Conservation (phyloP, 805 yeast genomes). For the Metschnikowia santaceciliae region DNA sequence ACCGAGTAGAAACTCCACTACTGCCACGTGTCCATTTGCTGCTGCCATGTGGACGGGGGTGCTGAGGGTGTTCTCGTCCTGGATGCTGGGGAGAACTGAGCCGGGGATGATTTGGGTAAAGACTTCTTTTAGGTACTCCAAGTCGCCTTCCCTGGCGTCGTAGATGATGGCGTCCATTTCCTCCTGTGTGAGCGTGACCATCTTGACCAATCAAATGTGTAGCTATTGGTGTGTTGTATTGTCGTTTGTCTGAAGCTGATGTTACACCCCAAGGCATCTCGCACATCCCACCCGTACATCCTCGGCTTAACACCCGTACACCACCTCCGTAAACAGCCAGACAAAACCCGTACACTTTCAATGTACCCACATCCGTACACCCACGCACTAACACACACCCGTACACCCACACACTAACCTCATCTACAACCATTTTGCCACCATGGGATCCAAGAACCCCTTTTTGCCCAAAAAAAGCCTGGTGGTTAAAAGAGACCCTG, state of each 20-base stretch:
- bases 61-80: slow-evolving; percentile 60
- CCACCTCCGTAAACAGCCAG: too few relatives aligned
- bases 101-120: slow-evolving; percentile 55
- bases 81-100: slow-evolving; percentile 38
- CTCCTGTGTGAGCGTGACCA: slow-evolving; percentile 49
- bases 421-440: neutral
- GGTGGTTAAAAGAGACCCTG: slow-evolving; percentile 29
- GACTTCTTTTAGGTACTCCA: slow-evolving; percentile 66
- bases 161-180: slow-evolving; percentile 78
- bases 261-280: neutral
- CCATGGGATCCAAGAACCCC: slow-evolving; percentile 23
- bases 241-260: neutral
- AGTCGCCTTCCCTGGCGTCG: slow-evolving; percentile 86
- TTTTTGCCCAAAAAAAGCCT: slow-evolving; percentile 25
- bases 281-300: neutral
- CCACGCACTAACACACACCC: neutral
- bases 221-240: neutral
- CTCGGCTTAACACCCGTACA: neutral
- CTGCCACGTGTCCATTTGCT: slow-evolving; percentile 84
- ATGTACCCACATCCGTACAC: neutral
- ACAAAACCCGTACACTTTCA: neutral
- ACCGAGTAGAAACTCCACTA: slow-evolving; percentile 56
- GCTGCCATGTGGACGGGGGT: slow-evolving; percentile 94
- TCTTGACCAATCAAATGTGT: neutral
- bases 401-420: neutral